A percentile compares a stretch with the other conserved stretches of the same genome.
These are phyloP conservation scores for Cystobasidiaceae sp. DNA, from an alignment of 1,284 basidiomycete genomes.

Conservation along the genomic window DNA sequence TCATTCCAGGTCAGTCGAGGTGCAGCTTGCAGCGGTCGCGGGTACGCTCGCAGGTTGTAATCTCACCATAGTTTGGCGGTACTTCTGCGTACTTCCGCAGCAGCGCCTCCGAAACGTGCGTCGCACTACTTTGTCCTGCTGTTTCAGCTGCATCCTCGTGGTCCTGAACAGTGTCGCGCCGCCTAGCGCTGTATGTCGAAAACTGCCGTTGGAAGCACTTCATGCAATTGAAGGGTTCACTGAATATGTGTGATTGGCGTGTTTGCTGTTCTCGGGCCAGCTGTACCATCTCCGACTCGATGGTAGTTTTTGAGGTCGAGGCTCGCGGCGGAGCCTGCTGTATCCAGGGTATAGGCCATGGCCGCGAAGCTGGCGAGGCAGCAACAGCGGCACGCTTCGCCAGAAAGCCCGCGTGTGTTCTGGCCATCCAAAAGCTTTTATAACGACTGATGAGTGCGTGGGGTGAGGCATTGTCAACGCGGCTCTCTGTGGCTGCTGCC, in stretches of 20 bases:
- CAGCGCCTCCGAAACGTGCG: slow-evolving; percentile 31
- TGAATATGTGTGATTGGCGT: too few relatives aligned
- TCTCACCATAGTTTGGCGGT: slow-evolving; percentile 33
- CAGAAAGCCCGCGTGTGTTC: too few relatives aligned
- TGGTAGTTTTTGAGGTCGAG: slow-evolving; percentile 18
- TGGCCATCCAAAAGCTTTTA: too few relatives aligned
- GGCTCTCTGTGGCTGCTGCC: too few relatives aligned
- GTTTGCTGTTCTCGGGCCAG: not conserved
- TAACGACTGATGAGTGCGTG: too few relatives aligned
- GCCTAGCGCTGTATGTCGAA: not conserved
- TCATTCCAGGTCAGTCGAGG: not conserved
- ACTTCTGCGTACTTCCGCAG: slow-evolving; percentile 36
- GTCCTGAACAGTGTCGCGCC: slow-evolving; percentile 3
- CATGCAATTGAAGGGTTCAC: too few relatives aligned
- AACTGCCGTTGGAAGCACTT: too few relatives aligned
- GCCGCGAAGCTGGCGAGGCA: too few relatives aligned
- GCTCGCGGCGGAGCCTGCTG: slow-evolving; percentile 2
- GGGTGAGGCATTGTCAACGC: too few relatives aligned
- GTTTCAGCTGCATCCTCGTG: slow-evolving; percentile 21
- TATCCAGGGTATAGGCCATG: too few relatives aligned
- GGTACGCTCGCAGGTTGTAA: not conserved
- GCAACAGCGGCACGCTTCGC: too few relatives aligned
- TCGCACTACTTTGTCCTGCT: not conserved
- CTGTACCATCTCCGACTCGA: slow-evolving; percentile 9
- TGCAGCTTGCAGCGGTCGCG: too few relatives aligned